phyloP scores from a whole-genome alignment of 495 filamentous ascomycete species.

The Tuber brumale region DNA sequence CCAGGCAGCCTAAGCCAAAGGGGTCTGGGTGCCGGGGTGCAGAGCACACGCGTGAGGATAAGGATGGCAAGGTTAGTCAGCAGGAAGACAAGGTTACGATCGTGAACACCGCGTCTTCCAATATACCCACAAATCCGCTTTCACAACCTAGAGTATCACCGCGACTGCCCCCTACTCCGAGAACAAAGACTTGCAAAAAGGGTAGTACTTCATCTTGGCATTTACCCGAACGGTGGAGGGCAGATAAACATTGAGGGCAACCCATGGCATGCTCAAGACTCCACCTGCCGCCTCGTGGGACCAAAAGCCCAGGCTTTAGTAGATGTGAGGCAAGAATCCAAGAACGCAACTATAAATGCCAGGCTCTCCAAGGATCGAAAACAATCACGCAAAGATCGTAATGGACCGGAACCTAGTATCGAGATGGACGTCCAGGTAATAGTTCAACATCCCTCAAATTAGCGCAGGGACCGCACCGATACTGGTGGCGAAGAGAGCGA shows the following conservation, averaged over 20 bases:
- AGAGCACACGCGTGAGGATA: slow-evolving; percentile 35
- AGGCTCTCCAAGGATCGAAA: too few relatives aligned
- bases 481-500: too few relatives aligned
- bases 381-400: too few relatives aligned
- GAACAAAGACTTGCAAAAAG: slow-evolving; percentile 5
- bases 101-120: slow-evolving; percentile 17
- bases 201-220: not conserved
- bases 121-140: too few relatives aligned
- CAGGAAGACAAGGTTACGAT: slow-evolving; percentile 41
- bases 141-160: too few relatives aligned
- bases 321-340: too few relatives aligned
- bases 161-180: slow-evolving; percentile 31
- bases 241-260: slow-evolving; percentile 44
- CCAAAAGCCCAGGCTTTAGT: slow-evolving; percentile 25
- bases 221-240: not conserved
- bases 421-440: too few relatives aligned
- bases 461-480: too few relatives aligned
- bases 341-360: too few relatives aligned
- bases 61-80: slow-evolving; percentile 49
- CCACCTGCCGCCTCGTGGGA: slow-evolving; percentile 11
- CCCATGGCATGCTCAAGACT: slow-evolving; percentile 45
- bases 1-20: slow-evolving; percentile 7
- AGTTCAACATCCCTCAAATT: too few relatives aligned
- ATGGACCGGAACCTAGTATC: too few relatives aligned
- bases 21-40: slow-evolving; percentile 32